A percentile compares a stretch with the other conserved stretches of the same genome.
phyloP scores from a whole-genome alignment of 257 asterid species.

The Solanum appendiculatum region DNA sequence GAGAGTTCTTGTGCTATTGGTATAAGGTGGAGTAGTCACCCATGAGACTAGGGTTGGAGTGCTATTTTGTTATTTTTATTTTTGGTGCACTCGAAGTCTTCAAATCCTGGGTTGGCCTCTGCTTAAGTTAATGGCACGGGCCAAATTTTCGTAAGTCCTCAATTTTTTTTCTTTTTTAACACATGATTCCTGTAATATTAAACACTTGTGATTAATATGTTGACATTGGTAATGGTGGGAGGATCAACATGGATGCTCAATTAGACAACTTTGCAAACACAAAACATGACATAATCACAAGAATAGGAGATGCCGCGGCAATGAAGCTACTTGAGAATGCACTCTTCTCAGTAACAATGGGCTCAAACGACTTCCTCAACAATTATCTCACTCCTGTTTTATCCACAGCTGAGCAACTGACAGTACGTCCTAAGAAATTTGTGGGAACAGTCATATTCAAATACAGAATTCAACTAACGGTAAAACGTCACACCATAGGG shows the following conservation, averaged over 20 bases:
- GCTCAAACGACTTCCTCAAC: conserved; percentile 79
- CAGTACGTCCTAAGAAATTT: conserved; percentile 38
- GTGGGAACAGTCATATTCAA: conserved; percentile 52
- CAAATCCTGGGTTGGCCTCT: too few relatives aligned
- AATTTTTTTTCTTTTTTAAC: neutral
- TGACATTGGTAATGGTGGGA: conserved; percentile 36
- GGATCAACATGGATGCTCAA: conserved; percentile 67
- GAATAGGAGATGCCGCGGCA: conserved; percentile 27
- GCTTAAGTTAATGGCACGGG: too few relatives aligned
- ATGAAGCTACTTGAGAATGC: conserved; percentile 23
- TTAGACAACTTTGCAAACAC: conserved; percentile 70
- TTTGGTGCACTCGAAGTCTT: too few relatives aligned
- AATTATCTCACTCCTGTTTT: conserved; percentile 46
- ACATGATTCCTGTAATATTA: neutral
- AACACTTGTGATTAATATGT: neutral
- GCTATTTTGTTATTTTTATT: too few relatives aligned
- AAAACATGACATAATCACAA: conserved; percentile 39
- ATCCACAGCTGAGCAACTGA: conserved; percentile 21
- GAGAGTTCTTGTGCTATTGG: too few relatives aligned
- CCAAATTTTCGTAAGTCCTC: conserved; percentile 38
- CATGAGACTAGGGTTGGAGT: too few relatives aligned
- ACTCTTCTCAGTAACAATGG: conserved; percentile 49
- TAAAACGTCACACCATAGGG: neutral
- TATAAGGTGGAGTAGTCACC: too few relatives aligned
- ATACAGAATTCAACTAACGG: conserved; percentile 46